These are phyloP conservation scores for Calonectria leucothoes DNA, from an alignment of 2,329 filamentous ascomycete species.

Conservation along the genomic window DNA sequence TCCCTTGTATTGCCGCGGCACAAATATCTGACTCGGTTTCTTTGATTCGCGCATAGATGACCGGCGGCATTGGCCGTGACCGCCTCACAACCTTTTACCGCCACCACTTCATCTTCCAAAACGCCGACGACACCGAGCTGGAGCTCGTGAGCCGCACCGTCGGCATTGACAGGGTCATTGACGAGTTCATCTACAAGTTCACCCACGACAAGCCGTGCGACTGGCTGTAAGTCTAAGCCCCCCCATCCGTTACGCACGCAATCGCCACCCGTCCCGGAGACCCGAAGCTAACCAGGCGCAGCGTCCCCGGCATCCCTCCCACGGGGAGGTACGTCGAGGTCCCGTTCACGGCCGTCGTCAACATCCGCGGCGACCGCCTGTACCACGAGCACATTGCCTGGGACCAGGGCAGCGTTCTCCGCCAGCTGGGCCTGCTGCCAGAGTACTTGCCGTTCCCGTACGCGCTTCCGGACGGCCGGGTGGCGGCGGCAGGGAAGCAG, in stretches of 20 bases:
- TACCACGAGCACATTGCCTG: slow-evolving; percentile 76
- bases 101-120: slow-evolving; percentile 80
- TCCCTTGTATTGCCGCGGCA: accelerated
- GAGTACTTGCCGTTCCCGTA: slow-evolving; percentile 74
- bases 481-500: slow-evolving; percentile 34
- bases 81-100: slow-evolving; percentile 75
- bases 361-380: slow-evolving; percentile 71
- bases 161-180: slow-evolving; percentile 77
- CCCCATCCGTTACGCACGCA: not conserved
- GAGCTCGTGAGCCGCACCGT: slow-evolving; percentile 79
- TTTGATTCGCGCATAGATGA: no score
- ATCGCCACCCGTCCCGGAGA: no score
- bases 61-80: slow-evolving; percentile 76
- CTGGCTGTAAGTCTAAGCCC: slow-evolving; percentile 70
- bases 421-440: slow-evolving; percentile 66
- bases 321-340: slow-evolving; percentile 66
- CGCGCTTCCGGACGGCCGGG: slow-evolving; percentile 51
- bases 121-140: slow-evolving; percentile 73
- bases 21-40: not conserved
- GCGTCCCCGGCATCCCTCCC: slow-evolving; percentile 65
- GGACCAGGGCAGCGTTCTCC: slow-evolving; percentile 74
- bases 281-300: slow-evolving; percentile 21
- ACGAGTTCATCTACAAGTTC: slow-evolving; percentile 75
- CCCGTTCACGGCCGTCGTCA: slow-evolving; percentile 72
- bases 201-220: slow-evolving; percentile 73